Base-by-base conservation (phyloP, 345 rosid species). In the Gossypium australe region DNA sequence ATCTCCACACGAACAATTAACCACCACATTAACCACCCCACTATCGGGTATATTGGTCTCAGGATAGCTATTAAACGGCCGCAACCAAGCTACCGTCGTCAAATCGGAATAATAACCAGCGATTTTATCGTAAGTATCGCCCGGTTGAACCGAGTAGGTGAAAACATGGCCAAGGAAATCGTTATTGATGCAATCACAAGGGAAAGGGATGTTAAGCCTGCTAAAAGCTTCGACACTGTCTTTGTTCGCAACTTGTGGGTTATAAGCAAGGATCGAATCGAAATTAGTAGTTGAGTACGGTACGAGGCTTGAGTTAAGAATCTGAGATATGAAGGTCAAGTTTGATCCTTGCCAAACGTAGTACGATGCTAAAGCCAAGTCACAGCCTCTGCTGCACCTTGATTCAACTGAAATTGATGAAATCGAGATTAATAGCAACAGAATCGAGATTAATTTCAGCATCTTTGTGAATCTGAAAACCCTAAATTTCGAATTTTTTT, bases 1-100 rank as follows among this genome's bases (percentile, higher is more conserved):
- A 58, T 84, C 41, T 11, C 92, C 95, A 71, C 95, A 88, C 12
- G 95, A 88, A 63, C 95, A 90, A 70, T 88, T 90, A 18, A 90
- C 92, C 13, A 79, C 80, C 27, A 90, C 95, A 14, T 80, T 84
- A 49, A 90, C 76, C 52, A 25, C 52, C 49, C 78, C 84, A 29
- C n/a, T 3, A 8, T 72, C 83, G 22, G 92, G 94, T 34, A 88
- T 85, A 16, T 51, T 76, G 3, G 1, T 52, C 1, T 71, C 11
- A 0, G 59, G 27, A 76, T 86, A 87, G 53, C 3, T 4, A 60
- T 90, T 90, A 64, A 67, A 74, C 47, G 0, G 14, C 76, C n/a
- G 20, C 80, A 90, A 59, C 85, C 79, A 79, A 0, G 8, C 43
- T 41, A 3, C 69, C 7, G 89, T 82, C 4, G 95, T 87, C 81